Evolutionary conservation across 148 eudicot genomes (phyloP).

Genomic region (Talinum fruticosum): DNA sequence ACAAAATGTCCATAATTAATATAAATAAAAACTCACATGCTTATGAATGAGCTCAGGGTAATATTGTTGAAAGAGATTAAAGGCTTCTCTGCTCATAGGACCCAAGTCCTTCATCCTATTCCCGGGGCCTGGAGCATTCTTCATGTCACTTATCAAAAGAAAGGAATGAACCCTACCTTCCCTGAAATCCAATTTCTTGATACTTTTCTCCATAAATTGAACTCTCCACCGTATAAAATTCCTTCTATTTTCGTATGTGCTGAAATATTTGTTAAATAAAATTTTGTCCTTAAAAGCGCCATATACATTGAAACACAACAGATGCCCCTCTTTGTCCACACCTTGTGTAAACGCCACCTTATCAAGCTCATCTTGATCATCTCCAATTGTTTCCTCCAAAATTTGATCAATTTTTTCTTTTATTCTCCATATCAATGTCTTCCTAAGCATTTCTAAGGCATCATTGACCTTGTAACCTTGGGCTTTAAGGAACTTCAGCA

Average conservation of each 20-base stretch:
- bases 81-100: constrained; percentile 40
- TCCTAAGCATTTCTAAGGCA: constrained; percentile 53
- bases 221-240: constrained; percentile 73
- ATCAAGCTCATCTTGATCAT: constrained; percentile 25
- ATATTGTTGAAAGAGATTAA: constrained; percentile 48
- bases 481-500: constrained; percentile 62
- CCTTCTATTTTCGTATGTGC: constrained; percentile 29
- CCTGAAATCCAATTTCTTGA: constrained; percentile 45
- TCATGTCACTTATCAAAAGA: constrained; percentile 67
- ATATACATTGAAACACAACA: constrained; percentile 46
- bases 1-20: too few species aligned
- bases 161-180: constrained; percentile 46
- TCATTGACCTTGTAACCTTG: constrained; percentile 47
- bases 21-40: constrained; percentile 26
- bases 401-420: constrained; percentile 36
- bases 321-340: constrained; percentile 58
- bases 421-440: constrained; percentile 64
- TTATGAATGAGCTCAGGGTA: constrained; percentile 70
- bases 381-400: constrained; percentile 34
- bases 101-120: constrained; percentile 45
- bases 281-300: constrained; percentile 44
- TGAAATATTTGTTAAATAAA: constrained; percentile 32
- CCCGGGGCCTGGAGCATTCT: constrained; percentile 45
- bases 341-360: constrained; percentile 38
- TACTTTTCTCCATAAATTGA: constrained; percentile 55